Conservation (phyloP, 2,329 filamentous ascomycete genomes). For the Diaporthe humulicola region DNA sequence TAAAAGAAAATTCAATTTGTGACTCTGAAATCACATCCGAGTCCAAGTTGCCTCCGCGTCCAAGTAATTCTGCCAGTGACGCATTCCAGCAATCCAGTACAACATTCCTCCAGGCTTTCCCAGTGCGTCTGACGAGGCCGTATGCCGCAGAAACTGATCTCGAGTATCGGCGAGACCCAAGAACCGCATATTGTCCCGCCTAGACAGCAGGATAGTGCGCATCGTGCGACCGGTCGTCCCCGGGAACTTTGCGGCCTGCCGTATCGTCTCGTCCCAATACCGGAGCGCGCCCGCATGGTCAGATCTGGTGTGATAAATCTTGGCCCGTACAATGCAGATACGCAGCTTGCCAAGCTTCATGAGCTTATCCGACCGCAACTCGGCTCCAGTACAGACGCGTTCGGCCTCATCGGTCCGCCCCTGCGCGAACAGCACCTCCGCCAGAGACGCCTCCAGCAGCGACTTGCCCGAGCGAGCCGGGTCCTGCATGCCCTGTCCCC, state of each 20-base stretch:
- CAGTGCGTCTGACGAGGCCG: not conserved
- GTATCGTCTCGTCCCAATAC: not conserved
- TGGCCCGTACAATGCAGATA: slow-evolving; percentile 5
- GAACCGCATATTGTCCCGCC: not conserved
- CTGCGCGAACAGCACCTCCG: slow-evolving; percentile 13
- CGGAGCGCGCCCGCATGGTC: not conserved
- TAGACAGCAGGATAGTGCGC: not conserved
- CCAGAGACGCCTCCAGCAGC: not conserved
- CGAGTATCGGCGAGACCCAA: not conserved
- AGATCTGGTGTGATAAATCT: not conserved
- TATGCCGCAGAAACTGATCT: not conserved
- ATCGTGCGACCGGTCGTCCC: not conserved
- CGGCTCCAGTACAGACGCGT: not conserved
- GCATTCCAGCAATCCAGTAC: slow-evolving; percentile 2
- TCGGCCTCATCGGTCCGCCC: not conserved
- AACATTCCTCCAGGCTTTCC: not conserved
- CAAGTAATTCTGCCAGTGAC: slow-evolving; percentile 2
- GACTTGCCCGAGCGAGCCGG: not conserved
- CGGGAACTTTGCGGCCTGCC: not conserved
- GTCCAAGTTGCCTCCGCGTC: not conserved
- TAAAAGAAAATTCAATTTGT: not conserved
- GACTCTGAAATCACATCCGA: not conserved
- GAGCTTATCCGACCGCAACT: not conserved
- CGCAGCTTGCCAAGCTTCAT: slow-evolving; percentile 21
- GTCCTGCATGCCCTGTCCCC: not conserved